These are phyloP conservation scores for Epichloe aotearoae DNA, from an alignment of 2,329 filamentous ascomycete genomes.

Conservation along the genomic window DNA sequence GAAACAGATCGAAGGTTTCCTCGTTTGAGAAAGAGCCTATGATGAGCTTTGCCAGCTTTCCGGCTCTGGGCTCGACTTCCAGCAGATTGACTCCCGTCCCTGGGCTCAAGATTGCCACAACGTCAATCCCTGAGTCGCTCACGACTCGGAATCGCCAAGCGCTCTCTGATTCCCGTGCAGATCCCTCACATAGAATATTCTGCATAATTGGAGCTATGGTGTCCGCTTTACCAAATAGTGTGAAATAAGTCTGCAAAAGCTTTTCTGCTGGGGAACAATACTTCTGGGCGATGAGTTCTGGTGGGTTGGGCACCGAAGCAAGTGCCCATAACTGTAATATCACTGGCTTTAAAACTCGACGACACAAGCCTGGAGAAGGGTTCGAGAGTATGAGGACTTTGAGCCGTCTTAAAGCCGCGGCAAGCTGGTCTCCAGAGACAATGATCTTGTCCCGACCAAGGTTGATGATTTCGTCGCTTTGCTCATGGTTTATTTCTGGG, in stretches of 20 bases:
- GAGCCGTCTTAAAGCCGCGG: slow-evolving; percentile 39
- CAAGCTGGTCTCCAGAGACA: slow-evolving; percentile 33
- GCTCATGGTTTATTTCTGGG: slow-evolving; percentile 8
- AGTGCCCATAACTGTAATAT: slow-evolving; percentile 51
- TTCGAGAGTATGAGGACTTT: slow-evolving; percentile 46
- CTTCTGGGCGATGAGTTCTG: slow-evolving; percentile 20
- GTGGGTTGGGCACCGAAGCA: slow-evolving; percentile 33
- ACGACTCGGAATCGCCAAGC: slow-evolving; percentile 41
- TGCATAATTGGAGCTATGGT: slow-evolving; percentile 35
- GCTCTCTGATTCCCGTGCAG: slow-evolving; percentile 14
- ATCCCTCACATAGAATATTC: slow-evolving; percentile 44
- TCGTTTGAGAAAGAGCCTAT: slow-evolving; percentile 36
- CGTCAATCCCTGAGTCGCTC: slow-evolving; percentile 36
- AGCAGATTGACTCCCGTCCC: slow-evolving; percentile 23
- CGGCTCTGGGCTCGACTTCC: slow-evolving; percentile 34
- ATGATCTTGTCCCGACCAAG: slow-evolving; percentile 30
- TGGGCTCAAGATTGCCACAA: slow-evolving; percentile 21
- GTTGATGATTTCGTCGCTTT: slow-evolving; percentile 29
- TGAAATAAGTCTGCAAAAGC: slow-evolving; percentile 44
- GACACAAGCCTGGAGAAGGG: slow-evolving; percentile 52
- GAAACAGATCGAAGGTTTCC: slow-evolving; percentile 47
- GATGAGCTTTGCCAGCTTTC: slow-evolving; percentile 36
- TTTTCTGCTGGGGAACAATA: slow-evolving; percentile 33
- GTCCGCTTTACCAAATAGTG: slow-evolving; percentile 38
- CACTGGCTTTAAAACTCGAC: slow-evolving; percentile 44